Evolutionary conservation across 2,329 filamentous ascomycete species (phyloP).

Genomic region (Proliferodiscus dingleyae): DNA sequence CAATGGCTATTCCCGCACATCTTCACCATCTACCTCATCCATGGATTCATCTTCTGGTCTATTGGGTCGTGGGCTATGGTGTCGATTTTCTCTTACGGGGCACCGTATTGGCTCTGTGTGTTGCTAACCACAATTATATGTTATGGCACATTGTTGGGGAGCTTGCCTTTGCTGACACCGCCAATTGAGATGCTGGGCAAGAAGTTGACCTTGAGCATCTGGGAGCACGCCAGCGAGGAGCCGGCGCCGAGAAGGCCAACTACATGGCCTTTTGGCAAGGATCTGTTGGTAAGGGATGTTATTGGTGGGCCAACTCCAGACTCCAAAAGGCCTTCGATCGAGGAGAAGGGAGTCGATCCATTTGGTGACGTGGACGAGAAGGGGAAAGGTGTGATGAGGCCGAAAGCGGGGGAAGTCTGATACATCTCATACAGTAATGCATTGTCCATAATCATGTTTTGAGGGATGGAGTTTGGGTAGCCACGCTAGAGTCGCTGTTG

Average conservation of each 20-base stretch:
- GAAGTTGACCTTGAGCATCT: conserved; percentile 6
- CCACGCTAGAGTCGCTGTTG: too few relatives aligned
- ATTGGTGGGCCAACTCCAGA: neutral
- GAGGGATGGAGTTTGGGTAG: too few relatives aligned
- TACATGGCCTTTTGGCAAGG: conserved; percentile 3
- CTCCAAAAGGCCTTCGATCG: neutral
- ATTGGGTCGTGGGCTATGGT: conserved; percentile 27
- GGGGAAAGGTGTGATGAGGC: neutral
- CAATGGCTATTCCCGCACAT: conserved; percentile 42
- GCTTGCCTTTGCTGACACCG: conserved; percentile 18
- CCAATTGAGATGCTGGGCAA: conserved; percentile 17
- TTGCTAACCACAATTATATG: conserved; percentile 15
- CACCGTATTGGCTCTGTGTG: conserved; percentile 26
- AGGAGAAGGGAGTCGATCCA: neutral
- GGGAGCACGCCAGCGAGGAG: conserved; percentile 5
- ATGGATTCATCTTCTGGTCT: conserved; percentile 36
- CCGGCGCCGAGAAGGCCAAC: conserved; percentile 3
- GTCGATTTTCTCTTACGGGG: conserved; percentile 14
- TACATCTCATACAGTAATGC: too few relatives aligned
- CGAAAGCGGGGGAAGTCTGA: neutral
- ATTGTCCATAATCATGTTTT: too few relatives aligned
- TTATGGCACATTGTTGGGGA: conserved; percentile 17
- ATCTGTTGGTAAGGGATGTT: conserved; percentile 1
- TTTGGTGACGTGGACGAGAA: neutral
- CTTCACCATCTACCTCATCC: conserved; percentile 44